phyloP scores from a whole-genome alignment of 2,329 filamentous ascomycete species.

The Botrytis galanthina region DNA sequence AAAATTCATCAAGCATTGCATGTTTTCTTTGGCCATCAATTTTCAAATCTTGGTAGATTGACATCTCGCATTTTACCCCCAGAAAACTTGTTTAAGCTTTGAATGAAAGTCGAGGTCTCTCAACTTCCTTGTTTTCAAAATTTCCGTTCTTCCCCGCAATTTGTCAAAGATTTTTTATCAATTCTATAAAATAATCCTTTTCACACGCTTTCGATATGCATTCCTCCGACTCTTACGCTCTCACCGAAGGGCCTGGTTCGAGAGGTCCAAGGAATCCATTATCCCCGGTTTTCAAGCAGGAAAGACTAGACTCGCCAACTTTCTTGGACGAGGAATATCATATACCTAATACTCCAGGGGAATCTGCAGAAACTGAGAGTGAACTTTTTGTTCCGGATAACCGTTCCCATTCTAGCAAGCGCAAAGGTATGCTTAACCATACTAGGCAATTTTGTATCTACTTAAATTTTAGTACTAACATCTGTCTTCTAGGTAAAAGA shows the following conservation, averaged over 20 bases:
- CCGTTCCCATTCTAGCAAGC: background rate
- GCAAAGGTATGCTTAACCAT: background rate
- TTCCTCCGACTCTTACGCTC: background rate
- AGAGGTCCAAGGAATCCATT: background rate
- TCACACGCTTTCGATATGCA: background rate
- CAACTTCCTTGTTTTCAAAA: background rate
- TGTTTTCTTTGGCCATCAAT: accelerated
- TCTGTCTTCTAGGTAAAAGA: background rate
- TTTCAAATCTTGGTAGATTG: background rate
- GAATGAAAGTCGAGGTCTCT: background rate
- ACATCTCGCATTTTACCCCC: background rate
- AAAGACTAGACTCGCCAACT: background rate
- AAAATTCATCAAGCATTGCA: background rate
- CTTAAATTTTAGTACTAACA: background rate
- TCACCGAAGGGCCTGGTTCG: background rate
- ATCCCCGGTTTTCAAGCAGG: background rate
- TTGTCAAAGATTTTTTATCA: background rate
- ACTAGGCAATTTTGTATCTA: background rate
- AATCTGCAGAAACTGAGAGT: background rate
- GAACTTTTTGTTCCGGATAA: no score
- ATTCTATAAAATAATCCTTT: background rate
- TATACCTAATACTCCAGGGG: no score
- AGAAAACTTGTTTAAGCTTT: background rate
- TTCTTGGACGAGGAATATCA: background rate
- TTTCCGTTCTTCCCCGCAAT: background rate